Evolutionary conservation across 768 basidiomycete species (phyloP), one percentile per base, ranked within the genome.

Genomic region (Cyclocybe cylindracea): DNA sequence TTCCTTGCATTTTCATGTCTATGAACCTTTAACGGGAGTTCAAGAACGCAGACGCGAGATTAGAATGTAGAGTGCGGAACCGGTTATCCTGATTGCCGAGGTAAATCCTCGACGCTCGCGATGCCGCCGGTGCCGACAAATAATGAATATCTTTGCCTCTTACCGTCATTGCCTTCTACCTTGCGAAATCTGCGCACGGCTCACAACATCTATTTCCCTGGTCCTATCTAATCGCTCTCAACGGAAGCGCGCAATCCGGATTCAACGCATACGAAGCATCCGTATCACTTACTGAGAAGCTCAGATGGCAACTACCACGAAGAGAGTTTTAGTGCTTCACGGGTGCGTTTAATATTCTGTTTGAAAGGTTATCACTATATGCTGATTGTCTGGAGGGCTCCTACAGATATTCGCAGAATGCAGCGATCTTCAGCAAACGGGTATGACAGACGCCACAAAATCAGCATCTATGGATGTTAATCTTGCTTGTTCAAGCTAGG

Each of bases 331-430:
- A 37, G 53, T 39, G 16, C 57, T 78, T 16, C 77, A 78, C 59
- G 77, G 77, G 76, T 76, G 45, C 52, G 67, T 51, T 44, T n/a
- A 18, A 8, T 32, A 37, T 18, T 5, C 13, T 34, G 36, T 46
- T 33, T n/a, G n/a, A 32, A 33, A 2, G 31, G 13, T 32, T 31
- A 37, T 38, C 19, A 46, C 43, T 14, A 51, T 37, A 31, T 43
- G 24, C 5, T 24, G 24, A 24, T 24, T 5, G 24, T 24, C 24
- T 24, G 4, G 24, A 24, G 24, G 24, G 24, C 24, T 24, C 24
- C 24, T 31, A 50, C 54, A 88, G 88, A n/a, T 86, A 82, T 60
- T 78, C 86, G 8, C 89, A 91, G 66, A 91, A 87, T 58, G 86
- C 78, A 7, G 70, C 54, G 24, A 79, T 88, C 50, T 86, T 89